These are phyloP conservation scores for Zasmidium citrigriseum DNA, from an alignment of 2,329 filamentous ascomycete species.

Conservation along the genomic window DNA sequence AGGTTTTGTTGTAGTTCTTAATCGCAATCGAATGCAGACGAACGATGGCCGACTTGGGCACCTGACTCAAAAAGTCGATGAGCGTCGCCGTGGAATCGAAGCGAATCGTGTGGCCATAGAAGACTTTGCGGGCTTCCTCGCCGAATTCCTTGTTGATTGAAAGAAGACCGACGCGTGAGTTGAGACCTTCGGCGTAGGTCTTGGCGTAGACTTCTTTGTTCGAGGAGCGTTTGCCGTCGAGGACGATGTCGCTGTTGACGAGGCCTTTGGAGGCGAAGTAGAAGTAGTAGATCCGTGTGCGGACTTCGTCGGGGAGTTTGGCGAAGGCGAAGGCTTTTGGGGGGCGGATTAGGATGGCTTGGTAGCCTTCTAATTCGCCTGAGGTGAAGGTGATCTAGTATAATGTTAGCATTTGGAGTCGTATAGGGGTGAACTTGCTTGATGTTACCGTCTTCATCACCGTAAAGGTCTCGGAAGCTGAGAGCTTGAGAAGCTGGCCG, in stretches of 20 bases:
- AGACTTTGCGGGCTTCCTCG: conserved; percentile 30
- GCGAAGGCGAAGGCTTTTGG: conserved; percentile 37
- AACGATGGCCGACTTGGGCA: conserved; percentile 21
- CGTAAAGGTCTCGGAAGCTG: conserved; percentile 33
- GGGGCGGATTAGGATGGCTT: conserved; percentile 39
- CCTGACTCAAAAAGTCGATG: conserved; percentile 35
- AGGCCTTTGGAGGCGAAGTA: conserved; percentile 33
- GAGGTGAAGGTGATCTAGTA: conserved; percentile 31
- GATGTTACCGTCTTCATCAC: conserved; percentile 31
- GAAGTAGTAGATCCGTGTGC: conserved; percentile 31
- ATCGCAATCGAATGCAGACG: conserved; percentile 30
- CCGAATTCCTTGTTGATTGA: conserved; percentile 36
- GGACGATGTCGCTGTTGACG: conserved; percentile 27
- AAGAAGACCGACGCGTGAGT: conserved; percentile 36
- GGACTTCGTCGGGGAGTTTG: conserved; percentile 30
- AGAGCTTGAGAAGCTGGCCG: conserved; percentile 34
- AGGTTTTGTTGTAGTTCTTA: conserved; percentile 32
- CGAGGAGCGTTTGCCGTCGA: conserved; percentile 32
- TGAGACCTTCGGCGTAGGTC: conserved; percentile 31
- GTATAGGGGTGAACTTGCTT: background rate
- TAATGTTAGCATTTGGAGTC: background rate
- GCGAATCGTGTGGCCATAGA: conserved; percentile 34
- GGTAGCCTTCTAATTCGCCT: conserved; percentile 34
- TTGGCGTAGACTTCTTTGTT: conserved; percentile 34
- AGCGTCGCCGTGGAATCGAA: conserved; percentile 36